Conservation (phyloP, 2,329 filamentous ascomycete genomes). For the Fusarium ramigenum region DNA sequence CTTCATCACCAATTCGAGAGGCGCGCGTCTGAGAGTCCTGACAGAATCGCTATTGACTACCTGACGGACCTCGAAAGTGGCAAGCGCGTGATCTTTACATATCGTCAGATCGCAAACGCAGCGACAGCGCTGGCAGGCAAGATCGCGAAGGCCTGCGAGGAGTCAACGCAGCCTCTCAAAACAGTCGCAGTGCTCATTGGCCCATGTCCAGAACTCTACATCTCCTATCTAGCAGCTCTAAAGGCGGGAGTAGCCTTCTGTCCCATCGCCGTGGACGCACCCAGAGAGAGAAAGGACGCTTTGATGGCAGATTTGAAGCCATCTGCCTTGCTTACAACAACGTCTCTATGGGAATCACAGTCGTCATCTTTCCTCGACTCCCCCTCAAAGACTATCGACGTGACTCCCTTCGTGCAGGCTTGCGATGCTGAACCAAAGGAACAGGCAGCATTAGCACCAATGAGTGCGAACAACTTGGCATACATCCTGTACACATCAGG, state of each 20-base stretch:
- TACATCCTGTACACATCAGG: conserved; percentile 21
- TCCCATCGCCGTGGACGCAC: conserved; percentile 1
- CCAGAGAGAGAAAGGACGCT: neutral
- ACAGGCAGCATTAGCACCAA: accelerated
- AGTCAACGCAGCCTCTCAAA: neutral
- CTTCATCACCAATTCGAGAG: conserved; percentile 15
- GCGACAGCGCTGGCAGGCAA: neutral
- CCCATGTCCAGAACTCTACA: conserved; percentile 13
- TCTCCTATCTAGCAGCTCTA: conserved; percentile 7
- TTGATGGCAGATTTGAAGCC: conserved; percentile 13
- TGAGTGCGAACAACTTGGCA: neutral
- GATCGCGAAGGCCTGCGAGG: neutral
- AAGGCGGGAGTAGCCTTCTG: conserved; percentile 20
- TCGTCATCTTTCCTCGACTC: accelerated
- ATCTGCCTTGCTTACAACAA: neutral
- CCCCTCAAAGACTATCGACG: neutral
- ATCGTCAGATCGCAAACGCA: neutral
- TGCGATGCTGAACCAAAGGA: neutral
- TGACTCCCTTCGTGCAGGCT: neutral
- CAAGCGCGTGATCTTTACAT: neutral
- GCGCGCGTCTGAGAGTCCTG: neutral
- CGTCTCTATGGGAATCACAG: accelerated
- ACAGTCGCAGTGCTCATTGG: conserved; percentile 4
- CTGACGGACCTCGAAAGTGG: neutral
- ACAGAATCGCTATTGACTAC: neutral